Evolutionary conservation across 2,329 filamentous ascomycete species (phyloP), one percentile per base, ranked within the genome.

Genomic region (Fusarium nematophilum): DNA sequence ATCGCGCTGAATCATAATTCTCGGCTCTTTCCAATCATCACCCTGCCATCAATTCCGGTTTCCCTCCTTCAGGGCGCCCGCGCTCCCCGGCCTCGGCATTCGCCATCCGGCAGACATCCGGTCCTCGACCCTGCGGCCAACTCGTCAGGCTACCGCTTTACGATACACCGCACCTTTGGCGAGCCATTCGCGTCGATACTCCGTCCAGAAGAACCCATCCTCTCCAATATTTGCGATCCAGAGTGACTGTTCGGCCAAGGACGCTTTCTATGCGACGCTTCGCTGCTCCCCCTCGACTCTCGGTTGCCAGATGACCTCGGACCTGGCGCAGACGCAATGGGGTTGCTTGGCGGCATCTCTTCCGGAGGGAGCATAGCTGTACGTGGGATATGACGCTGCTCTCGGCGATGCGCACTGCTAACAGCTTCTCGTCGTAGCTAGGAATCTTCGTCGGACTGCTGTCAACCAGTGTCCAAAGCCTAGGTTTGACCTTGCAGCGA

Each of bases 401-500:
- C 15, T 27, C 8, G n/a, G 23, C 13, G n/a, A 18, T 23, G 27
- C 8, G 17, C 25, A 27, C 39, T 57, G 40, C 65, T 72, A 65
- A 73, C 63, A n/a, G 14, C 25, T 54, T 21, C 42, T 31, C 48
- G 21, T 57, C 44, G 10, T 72, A 96, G 92, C 85, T 98, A 72
- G 95, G 95, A 71, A 93, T 99, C 73, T 78, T 97, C 62, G 94
- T 97, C 73, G 95, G 95, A 68, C 85, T 99, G 64, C 75, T 97
- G 67, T 98, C 94, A 54, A 97, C 95, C 57, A 95, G 93, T 74
- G 86, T 98, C 18, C 95, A 99, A 76, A 97, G 93, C 75, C 83
- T 99, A 69, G 95, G 95, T 65, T 85, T 99, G 64, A 99, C 95
- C 26, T 84, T 99, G 21, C 95, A 99, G 79, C 92, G 95, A 74